Base-by-base conservation (phyloP, 768 basidiomycete genomes). In the Russula brevipes region DNA sequence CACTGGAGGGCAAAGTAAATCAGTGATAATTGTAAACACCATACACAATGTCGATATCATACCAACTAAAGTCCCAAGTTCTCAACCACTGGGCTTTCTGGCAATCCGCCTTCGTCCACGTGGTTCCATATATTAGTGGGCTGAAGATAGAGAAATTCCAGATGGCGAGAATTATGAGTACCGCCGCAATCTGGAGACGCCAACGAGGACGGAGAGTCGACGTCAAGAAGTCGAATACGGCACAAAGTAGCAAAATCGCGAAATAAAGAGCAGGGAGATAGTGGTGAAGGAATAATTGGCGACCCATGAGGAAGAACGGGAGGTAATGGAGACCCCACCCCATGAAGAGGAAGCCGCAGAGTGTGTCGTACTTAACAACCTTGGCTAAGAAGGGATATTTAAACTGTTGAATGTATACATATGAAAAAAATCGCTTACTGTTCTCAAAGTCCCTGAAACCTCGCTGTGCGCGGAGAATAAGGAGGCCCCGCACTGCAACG, bases 231-330 rank as follows among this genome's bases (percentile, higher is more conserved):
- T 99, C 97, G 69, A 98, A 98, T 2, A 88, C 80, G 3, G 79
- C 79, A 57, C 88, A 88, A 33, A 81, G 80, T 30, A 93, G 78
- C 12, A 99, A 82, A 68, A 93, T 85, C n/a, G 89, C 86, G 68
- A 91, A 95, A 72, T 94, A 96, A n/a, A 99, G 79, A 0, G 95
- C 94, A 0, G 96, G 97, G 77, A 98, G 89, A 73, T 98, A 98
- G 77, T 98, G 97, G 72, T 98, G 96, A 30, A 99, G 76, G 83
- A 99, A 99, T 51, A 98, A 86, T 71, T 99, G 97, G 24, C 97
- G 93, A 47, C 82, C 78, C 96, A 98, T 98, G 68, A 98, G 79
- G 84, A 86, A 98, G 84, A 99, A 99, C 14, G 97, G 97, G 72
- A 91, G 81, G 76, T 97, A 98, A 77, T 98, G 97, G 39, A 99